Base-by-base conservation (phyloP, 768 basidiomycete genomes). In the Pilatotrama ljubarskyi region DNA sequence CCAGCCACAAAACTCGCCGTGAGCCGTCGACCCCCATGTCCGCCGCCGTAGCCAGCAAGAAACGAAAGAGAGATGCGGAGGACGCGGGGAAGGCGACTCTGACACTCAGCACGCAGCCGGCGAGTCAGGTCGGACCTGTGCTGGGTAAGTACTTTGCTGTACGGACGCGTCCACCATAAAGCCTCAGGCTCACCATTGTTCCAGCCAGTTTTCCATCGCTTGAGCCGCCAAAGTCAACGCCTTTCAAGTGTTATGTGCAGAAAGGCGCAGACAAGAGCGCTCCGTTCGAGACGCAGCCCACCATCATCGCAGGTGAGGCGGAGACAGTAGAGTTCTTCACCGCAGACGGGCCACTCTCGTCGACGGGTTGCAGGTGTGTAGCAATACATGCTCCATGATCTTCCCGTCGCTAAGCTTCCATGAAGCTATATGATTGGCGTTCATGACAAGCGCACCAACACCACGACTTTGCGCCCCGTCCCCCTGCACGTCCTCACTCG, bases 221-320 rank as follows among this genome's bases (percentile, higher is more conserved):
- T 25, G 74, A 82, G 46, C 80, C 88, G 15, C 80, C 87, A 2
- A 65, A 76, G 55, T 75, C 78, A 15, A 91, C 83, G 2, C 65
- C 84, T 17, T 93, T 92, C 71, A 74, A 77, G 62, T 82, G 83
- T 66, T 92, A 88, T 71, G 61, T 41, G 11, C 56, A 58, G 35
- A 58, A 58, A 24, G 71, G 76, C 10, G 75, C 69, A 43, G 84
- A 81, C 51, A 79, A 73, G 63, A 66, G 73, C 36, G 70, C 64
- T 6, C 75, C 69, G 1, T 80, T 80, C 48, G 70, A 68, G 14
- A 66, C 69, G 18, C 49, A 68, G 51, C 46, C 61, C 11, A 66
- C 81, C 10, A 66, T 91, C 14, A 77, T 96, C 22, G 91, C 85
- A 0, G 95, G 90, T 5, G 94, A 96, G 76, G 90, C 91, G n/a